Evolutionary conservation across 108 stramenopile genomes (phyloP), one percentile per base, ranked within the genome.

Genomic region (Epipyxis sp.): DNA sequence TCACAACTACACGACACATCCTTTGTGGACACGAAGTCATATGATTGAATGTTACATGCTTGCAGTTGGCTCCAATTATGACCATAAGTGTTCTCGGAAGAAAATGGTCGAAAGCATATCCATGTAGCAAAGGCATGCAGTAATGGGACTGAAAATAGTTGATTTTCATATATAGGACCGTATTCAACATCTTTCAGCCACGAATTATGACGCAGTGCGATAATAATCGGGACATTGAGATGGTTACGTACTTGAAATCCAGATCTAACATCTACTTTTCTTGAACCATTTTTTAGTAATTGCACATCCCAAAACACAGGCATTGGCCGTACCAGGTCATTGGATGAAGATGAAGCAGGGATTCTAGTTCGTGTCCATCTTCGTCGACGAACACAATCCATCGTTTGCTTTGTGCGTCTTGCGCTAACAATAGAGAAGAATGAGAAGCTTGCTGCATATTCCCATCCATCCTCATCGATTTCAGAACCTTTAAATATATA

Each of bases 381-480:
- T 57, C 71, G 3, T 74, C 71, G 3, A 35, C 71, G 71, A 37
- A 74, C 71, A 74, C 71, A 27, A 74, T 74, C 44, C 25, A 46
- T 13, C 34, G 50, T 6, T 74, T 74, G 44, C 16, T n/a, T 43
- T 3, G 44, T 46, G 16, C 71, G 6, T 27, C 50, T 37, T 10
- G 50, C 13, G 34, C 50, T 57, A 37, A 46, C 50, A 16, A 57
- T 54, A 32, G 44, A 27, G 50, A 74, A 74, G 34, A 13, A 74
- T 3, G 6, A 35, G 50, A 74, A 74, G 71, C 25, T 30, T 6
- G 50, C n/a, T 6, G 71, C 71, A 74, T 74, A 74, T 54, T 54
- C 44, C 71, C 71, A 74, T 6, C 71, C 71, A 30, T 13, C 3
- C 6, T 65, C 61, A 37, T 65, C 61, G 25, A 46, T 34, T 10